Evolutionary conservation across 192 early-diverging fungal species (phyloP), one percentile per base, ranked within the genome.

Genomic region (Podila verticillata): DNA sequence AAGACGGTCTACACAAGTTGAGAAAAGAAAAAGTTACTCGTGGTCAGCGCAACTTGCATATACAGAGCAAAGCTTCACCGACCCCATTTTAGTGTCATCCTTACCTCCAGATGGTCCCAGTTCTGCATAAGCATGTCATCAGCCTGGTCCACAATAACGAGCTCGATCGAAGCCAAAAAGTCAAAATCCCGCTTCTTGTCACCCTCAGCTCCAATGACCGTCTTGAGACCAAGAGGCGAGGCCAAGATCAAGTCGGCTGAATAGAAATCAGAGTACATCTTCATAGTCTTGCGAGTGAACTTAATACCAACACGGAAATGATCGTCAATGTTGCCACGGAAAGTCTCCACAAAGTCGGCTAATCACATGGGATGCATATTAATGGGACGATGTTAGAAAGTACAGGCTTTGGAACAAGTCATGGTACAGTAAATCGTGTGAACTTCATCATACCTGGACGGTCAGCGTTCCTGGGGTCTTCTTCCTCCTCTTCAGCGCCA

Each of bases 261-360:
- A 81, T 97, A 99, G 69, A 98, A 98, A 36, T 93, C 88, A 3
- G 93, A 82, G 72, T 92, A 98, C 26, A 98, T 82, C 71, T 96
- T 96, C 74, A 97, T 86, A 20, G 95, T 86, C 81, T 92, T 96
- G 48, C 93, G 87, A 7, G 92, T 88, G 61, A 98, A 93, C 81
- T 96, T 95, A 68, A 99, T 85, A 8, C 97, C 98, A 56, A 98
- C 86, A 24, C 95, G 87, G 84, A 99, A 99, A 51, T 90, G 91
- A 80, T 99, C 98, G 73, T 98, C 98, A 74, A 96, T 95, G 82
- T 98, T 98, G 51, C 97, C 98, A 8, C 83, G 88, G 85, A 99
- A 99, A 15, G 90, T 96, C 54, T 87, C 84, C 66, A 91, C 82
- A 79, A 87, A 95, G 74, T 99, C 97, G 1, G 87, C 91, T 84